Conservation (phyloP, 805 yeast genomes). For the Cyberlindnera mycetangii region DNA sequence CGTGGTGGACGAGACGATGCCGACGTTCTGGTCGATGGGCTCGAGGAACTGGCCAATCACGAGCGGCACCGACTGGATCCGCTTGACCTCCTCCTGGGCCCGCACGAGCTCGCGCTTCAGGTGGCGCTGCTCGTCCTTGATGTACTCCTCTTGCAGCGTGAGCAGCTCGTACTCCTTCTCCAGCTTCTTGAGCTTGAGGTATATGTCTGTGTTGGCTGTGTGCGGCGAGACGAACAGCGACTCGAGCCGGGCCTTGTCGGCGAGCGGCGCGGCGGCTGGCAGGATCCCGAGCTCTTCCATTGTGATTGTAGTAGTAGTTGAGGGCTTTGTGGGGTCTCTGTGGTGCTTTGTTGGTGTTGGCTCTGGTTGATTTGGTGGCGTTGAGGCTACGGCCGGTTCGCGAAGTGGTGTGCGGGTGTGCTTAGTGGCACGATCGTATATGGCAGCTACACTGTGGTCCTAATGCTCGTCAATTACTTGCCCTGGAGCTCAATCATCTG, state of each 20-base stretch:
- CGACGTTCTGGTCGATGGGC: conserved; percentile 95
- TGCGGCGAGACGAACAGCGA: conserved; percentile 24
- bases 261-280: conserved; percentile 30
- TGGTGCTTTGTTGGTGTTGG: neutral
- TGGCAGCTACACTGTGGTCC: no score
- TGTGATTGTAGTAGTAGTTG: neutral
- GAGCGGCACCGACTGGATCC: conserved; percentile 95
- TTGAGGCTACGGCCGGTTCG: no score
- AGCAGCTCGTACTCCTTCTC: conserved; percentile 88
- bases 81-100: conserved; percentile 97
- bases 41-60: conserved; percentile 98
- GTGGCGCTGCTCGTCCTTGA: conserved; percentile 97
- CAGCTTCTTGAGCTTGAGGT: conserved; percentile 78
- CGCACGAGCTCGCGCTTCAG: conserved; percentile 89
- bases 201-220: conserved; percentile 54
- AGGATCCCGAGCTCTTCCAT: conserved; percentile 68
- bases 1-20: conserved; percentile 95
- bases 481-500: conserved; percentile 71
- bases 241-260: conserved; percentile 32
- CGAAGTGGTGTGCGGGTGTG: neutral
- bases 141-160: conserved; percentile 89
- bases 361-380: no score
- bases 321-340: neutral
- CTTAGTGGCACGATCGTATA: no score
- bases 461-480: conserved; percentile 5